A percentile compares a stretch with the other conserved stretches of the same genome.
Conservation (phyloP, 441 rosid genomes). For the Jatropha multifida region DNA sequence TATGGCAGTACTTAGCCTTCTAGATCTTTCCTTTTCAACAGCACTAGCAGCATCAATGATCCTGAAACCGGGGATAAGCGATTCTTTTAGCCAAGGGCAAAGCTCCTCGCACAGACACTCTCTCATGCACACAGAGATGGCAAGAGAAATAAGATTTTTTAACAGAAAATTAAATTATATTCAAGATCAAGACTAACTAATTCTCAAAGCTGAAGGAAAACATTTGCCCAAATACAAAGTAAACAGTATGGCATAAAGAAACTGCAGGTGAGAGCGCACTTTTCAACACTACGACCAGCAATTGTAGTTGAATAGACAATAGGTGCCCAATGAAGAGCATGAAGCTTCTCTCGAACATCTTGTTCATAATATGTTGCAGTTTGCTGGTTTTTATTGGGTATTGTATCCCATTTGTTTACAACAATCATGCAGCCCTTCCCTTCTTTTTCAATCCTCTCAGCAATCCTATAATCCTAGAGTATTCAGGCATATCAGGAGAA, state of each 20-base stretch:
- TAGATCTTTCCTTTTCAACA: constrained; percentile 89
- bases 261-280: constrained; percentile 38
- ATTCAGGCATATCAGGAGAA: constrained; percentile 21
- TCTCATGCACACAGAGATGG: neutral
- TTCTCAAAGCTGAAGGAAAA: neutral
- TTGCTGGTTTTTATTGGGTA: constrained; percentile 88
- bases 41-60: constrained; percentile 70
- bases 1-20: constrained; percentile 80
- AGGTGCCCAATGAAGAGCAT: constrained; percentile 90
- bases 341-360: constrained; percentile 91
- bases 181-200: neutral
- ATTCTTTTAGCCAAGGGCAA: neutral
- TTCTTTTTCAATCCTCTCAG: constrained; percentile 92
- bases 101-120: neutral
- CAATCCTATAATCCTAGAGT: constrained; percentile 74
- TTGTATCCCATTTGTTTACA: constrained; percentile 96
- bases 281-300: constrained; percentile 85
- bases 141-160: neutral
- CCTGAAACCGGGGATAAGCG: constrained; percentile 37
- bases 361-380: constrained; percentile 75
- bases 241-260: neutral
- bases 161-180: neutral
- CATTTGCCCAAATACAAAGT: too few species aligned
- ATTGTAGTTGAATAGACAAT: constrained; percentile 89
- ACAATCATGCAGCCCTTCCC: constrained; percentile 94